phyloP scores from a whole-genome alignment of 176 grass and related monocot species.

The Lolium rigidum region DNA sequence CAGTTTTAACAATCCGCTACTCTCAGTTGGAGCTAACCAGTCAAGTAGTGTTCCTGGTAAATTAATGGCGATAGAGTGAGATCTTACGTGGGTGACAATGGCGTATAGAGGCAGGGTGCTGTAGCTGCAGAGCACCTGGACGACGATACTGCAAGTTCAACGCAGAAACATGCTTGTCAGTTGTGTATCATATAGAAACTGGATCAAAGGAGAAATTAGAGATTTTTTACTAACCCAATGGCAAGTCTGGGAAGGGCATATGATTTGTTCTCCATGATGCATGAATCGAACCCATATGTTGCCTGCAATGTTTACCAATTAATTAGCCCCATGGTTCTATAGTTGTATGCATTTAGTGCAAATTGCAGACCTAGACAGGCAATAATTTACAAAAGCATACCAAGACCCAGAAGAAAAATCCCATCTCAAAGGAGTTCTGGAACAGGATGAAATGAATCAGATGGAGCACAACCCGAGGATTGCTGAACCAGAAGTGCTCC shows the following conservation, averaged over 20 bases:
- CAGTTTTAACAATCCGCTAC: background rate
- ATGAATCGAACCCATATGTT: conserved; percentile 73
- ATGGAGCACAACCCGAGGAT: conserved; percentile 50
- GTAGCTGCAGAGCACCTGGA: conserved; percentile 81
- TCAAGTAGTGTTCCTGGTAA: background rate
- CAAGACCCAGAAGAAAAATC: conserved; percentile 69
- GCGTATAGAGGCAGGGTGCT: conserved; percentile 69
- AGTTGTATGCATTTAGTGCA: background rate
- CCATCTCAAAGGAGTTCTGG: conserved; percentile 70
- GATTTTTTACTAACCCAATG: conserved; percentile 47
- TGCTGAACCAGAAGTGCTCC: conserved; percentile 60
- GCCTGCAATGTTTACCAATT: conserved; percentile 37
- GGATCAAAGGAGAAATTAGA: background rate
- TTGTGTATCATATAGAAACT: too few relatives aligned
- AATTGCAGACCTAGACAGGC: background rate
- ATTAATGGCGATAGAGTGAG: background rate
- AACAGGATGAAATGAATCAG: conserved; percentile 70
- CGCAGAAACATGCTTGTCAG: background rate
- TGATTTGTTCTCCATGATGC: conserved; percentile 64
- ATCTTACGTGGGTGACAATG: conserved; percentile 65
- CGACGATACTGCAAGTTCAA: conserved; percentile 42
- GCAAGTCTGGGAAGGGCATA: conserved; percentile 64
- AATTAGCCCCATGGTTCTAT: background rate
- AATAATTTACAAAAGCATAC: background rate
- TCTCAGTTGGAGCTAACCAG: background rate